Evolutionary conservation across 1,284 basidiomycete species (phyloP), one percentile per base, ranked within the genome.

Genomic region (Mycosarcoma maydis): DNA sequence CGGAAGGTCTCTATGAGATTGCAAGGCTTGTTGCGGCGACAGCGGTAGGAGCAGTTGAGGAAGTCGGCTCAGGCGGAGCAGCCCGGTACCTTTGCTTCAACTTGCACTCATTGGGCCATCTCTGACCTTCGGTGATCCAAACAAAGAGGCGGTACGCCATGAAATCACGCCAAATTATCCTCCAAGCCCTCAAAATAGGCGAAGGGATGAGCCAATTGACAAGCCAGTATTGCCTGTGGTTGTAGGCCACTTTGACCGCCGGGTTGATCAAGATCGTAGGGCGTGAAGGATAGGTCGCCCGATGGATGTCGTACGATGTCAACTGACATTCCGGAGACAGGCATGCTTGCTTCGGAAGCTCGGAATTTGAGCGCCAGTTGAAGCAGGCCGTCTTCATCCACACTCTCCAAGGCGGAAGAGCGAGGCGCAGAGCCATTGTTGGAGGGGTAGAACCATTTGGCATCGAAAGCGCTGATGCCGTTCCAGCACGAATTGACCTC

Each of bases 401-500:
- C 52, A 16, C 17, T 33, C 9, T 17, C 8, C 3, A 23, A 4
- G 2, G 27, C 11, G 14, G 38, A 19, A 9, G 41, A 17, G 17
- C 23, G 14, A 14, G 26, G 10, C 8, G 33, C 4, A 16, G 59
- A 45, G n/a, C 27, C 45, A 17, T 33, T 30, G n/a, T 33, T 36
- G 16, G 45, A 26, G 14, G 37, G 43, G 23, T 44, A 37, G 55
- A 86, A 77, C 26, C 86, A 85, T 40, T 84, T 84, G 0, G 86
- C 84, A 17, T 77, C 69, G 70, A 88, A 85, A 0, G 83, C 85
- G 37, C 85, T 84, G 52, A 86, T 85, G 23, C 87, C 87, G 75
- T 88, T 88, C 87, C 87, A 88, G 79, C 87, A 88, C 0, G 85
- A 75, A 45, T 86, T 85, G 5, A 87, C 86, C 9, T 84, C 83